A percentile compares a stretch with the other conserved stretches of the same genome.
These are phyloP conservation scores for Voacanga thouarsii DNA, from an alignment of 257 asterid species.

Conservation along the genomic window DNA sequence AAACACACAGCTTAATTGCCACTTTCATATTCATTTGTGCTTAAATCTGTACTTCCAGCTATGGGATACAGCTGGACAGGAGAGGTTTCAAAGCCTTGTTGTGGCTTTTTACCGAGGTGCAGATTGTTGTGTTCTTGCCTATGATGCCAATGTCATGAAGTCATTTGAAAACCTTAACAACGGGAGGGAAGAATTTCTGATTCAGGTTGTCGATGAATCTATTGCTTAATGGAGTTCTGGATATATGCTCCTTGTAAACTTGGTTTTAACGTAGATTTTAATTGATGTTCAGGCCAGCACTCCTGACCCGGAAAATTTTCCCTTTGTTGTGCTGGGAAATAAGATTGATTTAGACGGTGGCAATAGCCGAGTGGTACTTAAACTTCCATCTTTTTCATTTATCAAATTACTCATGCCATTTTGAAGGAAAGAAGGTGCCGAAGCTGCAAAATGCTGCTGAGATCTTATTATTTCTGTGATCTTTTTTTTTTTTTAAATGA, in stretches of 20 bases:
- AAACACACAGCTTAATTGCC: background rate
- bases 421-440: background rate
- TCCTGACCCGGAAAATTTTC: constrained; percentile 60
- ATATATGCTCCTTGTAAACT: constrained; percentile 1
- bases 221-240: background rate
- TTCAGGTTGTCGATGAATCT: constrained; percentile 37
- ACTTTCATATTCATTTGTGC: no score
- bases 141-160: constrained; percentile 49
- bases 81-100: constrained; percentile 75
- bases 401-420: background rate
- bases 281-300: constrained; percentile 52
- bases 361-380: constrained; percentile 59
- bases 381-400: background rate
- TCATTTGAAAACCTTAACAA: constrained; percentile 58
- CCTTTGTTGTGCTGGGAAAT: constrained; percentile 57
- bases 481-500: no score
- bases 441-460: background rate
- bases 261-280: background rate
- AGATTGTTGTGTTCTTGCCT: constrained; percentile 59
- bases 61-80: constrained; percentile 81
- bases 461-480: no score
- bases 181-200: constrained; percentile 66
- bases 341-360: constrained; percentile 62
- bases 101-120: constrained; percentile 75
- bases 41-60: constrained; percentile 27